phyloP scores from a whole-genome alignment of 2,329 filamentous ascomycete genomes.

The Clonostachys solani region DNA sequence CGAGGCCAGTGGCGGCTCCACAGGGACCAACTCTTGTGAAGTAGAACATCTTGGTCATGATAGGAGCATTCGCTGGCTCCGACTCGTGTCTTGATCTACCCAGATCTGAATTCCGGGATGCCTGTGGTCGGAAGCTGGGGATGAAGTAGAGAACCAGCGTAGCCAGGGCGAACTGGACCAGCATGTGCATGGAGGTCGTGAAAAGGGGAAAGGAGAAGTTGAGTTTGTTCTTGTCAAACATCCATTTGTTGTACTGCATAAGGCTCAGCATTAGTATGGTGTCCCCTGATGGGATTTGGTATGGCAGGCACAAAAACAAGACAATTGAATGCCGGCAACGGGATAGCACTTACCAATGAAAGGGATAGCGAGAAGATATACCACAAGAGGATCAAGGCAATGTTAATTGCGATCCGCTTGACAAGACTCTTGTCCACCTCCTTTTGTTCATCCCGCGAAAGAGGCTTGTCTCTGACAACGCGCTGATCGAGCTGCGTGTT shows the following conservation, averaged over 20 bases:
- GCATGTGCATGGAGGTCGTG: slow-evolving; percentile 92
- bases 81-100: slow-evolving; percentile 46
- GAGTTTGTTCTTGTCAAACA: slow-evolving; percentile 83
- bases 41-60: slow-evolving; percentile 90
- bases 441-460: slow-evolving; percentile 69
- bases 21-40: slow-evolving; percentile 88
- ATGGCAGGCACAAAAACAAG: background rate
- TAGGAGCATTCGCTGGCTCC: slow-evolving; percentile 44
- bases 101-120: slow-evolving; percentile 36
- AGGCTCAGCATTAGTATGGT: slow-evolving; percentile 10
- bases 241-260: slow-evolving; percentile 97
- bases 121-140: slow-evolving; percentile 71
- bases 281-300: no score
- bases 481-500: slow-evolving; percentile 68
- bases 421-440: slow-evolving; percentile 72
- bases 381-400: slow-evolving; percentile 81
- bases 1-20: slow-evolving; percentile 85
- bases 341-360: slow-evolving; percentile 64
- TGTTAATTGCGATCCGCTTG: slow-evolving; percentile 67
- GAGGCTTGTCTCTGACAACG: slow-evolving; percentile 53
- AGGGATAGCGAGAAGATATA: slow-evolving; percentile 89
- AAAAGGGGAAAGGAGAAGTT: slow-evolving; percentile 95
- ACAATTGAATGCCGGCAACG: background rate
- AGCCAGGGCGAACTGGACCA: slow-evolving; percentile 84
- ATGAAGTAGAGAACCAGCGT: slow-evolving; percentile 75